Evolutionary conservation across 305 asterid species (phyloP).

Genomic region (Rubia peregrina): DNA sequence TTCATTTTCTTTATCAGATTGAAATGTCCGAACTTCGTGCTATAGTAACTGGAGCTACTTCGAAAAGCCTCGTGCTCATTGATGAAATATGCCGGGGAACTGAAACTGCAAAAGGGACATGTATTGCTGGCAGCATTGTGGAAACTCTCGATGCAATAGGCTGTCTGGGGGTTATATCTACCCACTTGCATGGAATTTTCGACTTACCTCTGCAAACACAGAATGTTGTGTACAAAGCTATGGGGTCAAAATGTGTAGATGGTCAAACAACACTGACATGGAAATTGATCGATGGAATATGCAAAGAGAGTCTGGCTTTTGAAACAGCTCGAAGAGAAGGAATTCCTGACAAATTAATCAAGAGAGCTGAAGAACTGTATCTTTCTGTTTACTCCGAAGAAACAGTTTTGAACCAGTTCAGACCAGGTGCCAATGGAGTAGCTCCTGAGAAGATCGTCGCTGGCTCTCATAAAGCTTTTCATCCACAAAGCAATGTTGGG

Average conservation of each 20-base stretch:
- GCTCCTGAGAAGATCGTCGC: conserved; percentile 17
- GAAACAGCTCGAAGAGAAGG: conserved; percentile 97
- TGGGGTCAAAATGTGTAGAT: conserved; percentile 61
- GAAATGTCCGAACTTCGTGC: conserved; percentile 98
- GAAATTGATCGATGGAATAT: conserved; percentile 67
- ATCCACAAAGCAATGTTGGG: conserved; percentile 17
- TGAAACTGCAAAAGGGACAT: conserved; percentile 97
- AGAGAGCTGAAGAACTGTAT: conserved; percentile 67
- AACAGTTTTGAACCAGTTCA: conserved; percentile 11
- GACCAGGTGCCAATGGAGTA: conserved; percentile 18
- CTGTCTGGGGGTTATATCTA: conserved; percentile 82
- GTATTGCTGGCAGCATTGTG: conserved; percentile 93
- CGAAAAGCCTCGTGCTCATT: conserved; percentile 82
- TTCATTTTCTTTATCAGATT: conserved; percentile 40
- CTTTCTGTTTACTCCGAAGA: conserved; percentile 44
- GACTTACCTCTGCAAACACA: conserved; percentile 59
- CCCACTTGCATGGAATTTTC: conserved; percentile 93
- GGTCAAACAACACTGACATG: conserved; percentile 73
- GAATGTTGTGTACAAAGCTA: conserved; percentile 59
- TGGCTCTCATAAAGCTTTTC: conserved; percentile 17
- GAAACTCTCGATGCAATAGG: conserved; percentile 65
- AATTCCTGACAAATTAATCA: conserved; percentile 55
- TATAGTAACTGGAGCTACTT: conserved; percentile 60
- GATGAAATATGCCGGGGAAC: conserved; percentile 98
- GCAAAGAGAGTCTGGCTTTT: conserved; percentile 90